phyloP scores from a whole-genome alignment of 306 rosid species.

The Glycine latifolia region DNA sequence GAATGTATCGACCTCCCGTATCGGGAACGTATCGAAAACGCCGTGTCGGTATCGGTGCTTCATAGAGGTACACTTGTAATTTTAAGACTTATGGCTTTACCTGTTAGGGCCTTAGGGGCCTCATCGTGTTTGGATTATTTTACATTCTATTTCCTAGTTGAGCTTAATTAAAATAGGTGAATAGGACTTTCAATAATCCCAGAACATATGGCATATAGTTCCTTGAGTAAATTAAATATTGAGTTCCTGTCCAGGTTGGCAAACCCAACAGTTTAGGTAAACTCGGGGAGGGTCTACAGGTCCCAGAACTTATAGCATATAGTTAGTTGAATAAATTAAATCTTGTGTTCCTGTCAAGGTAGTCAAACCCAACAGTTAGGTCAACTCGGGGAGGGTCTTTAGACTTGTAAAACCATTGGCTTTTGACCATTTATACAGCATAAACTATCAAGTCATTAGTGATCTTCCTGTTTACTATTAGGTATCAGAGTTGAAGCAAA shows the following conservation, averaged over 20 bases:
- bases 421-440: not conserved
- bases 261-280: not conserved
- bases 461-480: not conserved
- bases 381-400: not conserved
- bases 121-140: not conserved
- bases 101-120: not conserved
- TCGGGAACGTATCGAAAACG: too few species aligned
- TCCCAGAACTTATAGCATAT: not conserved
- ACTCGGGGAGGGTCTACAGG: not conserved
- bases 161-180: not conserved
- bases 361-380: not conserved
- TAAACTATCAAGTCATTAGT: not conserved
- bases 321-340: not conserved
- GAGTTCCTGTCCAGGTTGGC: not conserved
- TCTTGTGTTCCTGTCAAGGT: not conserved
- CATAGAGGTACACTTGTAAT: not conserved
- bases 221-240: not conserved
- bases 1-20: too few species aligned
- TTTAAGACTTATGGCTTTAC: not conserved
- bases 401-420: not conserved
- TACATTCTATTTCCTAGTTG: slow-evolving; percentile 31
- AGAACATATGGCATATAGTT: not conserved
- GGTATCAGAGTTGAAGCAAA: not conserved
- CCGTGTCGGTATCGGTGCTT: too few species aligned
- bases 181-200: not conserved